A percentile compares a stretch with the other conserved stretches of the same genome.
Evolutionary conservation across 2,329 filamentous ascomycete genomes (phyloP).

Genomic region (Colletotrichum lini): DNA sequence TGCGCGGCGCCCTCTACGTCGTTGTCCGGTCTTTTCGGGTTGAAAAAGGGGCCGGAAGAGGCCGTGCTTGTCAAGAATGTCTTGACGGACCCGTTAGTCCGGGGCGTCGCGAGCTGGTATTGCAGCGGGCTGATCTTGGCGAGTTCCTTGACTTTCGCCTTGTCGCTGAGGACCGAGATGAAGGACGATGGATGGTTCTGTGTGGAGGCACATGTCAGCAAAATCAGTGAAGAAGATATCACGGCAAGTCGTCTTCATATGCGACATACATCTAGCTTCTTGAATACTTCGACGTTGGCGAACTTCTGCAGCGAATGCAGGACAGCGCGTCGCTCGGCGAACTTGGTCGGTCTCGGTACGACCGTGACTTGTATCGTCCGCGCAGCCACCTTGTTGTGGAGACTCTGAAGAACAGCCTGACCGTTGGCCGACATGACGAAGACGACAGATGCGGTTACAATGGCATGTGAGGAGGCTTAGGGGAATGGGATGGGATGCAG

Average conservation of each 20-base stretch:
- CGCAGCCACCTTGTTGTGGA: constrained; percentile 26
- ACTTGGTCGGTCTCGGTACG: constrained; percentile 64
- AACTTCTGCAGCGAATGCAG: constrained; percentile 65
- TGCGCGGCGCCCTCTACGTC: background rate
- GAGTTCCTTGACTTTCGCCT: constrained; percentile 57
- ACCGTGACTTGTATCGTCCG: constrained; percentile 66
- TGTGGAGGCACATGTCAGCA: background rate
- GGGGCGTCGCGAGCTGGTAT: constrained; percentile 57
- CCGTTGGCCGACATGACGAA: constrained; percentile 35
- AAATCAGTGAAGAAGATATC: background rate
- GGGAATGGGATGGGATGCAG: background rate
- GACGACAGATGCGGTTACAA: background rate
- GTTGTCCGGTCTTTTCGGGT: background rate
- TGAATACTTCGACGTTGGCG: constrained; percentile 67
- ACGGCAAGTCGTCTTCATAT: background rate
- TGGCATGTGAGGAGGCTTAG: background rate
- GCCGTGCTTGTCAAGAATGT: constrained; percentile 50
- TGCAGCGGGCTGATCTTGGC: constrained; percentile 62
- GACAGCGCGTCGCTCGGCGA: constrained; percentile 69
- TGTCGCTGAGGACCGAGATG: constrained; percentile 62
- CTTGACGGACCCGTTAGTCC: constrained; percentile 45
- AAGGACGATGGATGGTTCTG: constrained; percentile 65
- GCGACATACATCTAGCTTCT: constrained; percentile 57
- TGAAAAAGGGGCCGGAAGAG: constrained; percentile 34
- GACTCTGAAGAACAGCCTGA: constrained; percentile 18